Percentiles rank a stretch among this genome's conserved stretches.
Evolutionary conservation across 495 filamentous ascomycete species (phyloP).

Genomic region (Penicillium roqueforti): DNA sequence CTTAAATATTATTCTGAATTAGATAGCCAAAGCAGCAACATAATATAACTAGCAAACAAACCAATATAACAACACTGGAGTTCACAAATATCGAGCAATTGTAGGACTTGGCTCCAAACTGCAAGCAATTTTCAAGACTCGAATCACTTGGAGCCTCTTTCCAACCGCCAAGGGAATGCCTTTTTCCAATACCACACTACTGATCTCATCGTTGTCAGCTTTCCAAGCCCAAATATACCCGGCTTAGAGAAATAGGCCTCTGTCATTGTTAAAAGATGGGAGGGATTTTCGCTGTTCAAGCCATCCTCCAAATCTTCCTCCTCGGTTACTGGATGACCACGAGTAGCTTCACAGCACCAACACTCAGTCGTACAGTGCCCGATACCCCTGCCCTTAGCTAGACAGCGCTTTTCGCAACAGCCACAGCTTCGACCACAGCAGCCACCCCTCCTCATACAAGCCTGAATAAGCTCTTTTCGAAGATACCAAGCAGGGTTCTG

Average conservation of each 20-base stretch:
- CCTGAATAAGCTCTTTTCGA: slow-evolving; percentile 2
- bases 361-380: slow-evolving; percentile 9
- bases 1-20: too few species aligned
- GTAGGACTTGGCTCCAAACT: background rate
- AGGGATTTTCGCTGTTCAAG: too few species aligned
- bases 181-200: background rate
- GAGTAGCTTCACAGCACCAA: slow-evolving; percentile 4
- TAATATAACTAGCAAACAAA: too few species aligned
- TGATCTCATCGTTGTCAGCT: background rate
- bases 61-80: background rate
- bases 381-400: background rate
- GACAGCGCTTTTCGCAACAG: slow-evolving; percentile 3
- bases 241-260: background rate
- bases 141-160: background rate
- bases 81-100: background rate
- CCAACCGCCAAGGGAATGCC: background rate
- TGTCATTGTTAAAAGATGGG: background rate
- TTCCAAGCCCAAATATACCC: background rate
- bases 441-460: background rate
- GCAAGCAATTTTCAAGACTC: background rate
- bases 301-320: too few species aligned
- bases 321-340: background rate
- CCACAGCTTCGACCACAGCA: background rate
- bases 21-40: too few species aligned
- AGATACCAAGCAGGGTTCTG: slow-evolving; percentile 1